Evolutionary conservation across 2,329 filamentous ascomycete genomes (phyloP).

Genomic region (Emericellopsis cladophorae): DNA sequence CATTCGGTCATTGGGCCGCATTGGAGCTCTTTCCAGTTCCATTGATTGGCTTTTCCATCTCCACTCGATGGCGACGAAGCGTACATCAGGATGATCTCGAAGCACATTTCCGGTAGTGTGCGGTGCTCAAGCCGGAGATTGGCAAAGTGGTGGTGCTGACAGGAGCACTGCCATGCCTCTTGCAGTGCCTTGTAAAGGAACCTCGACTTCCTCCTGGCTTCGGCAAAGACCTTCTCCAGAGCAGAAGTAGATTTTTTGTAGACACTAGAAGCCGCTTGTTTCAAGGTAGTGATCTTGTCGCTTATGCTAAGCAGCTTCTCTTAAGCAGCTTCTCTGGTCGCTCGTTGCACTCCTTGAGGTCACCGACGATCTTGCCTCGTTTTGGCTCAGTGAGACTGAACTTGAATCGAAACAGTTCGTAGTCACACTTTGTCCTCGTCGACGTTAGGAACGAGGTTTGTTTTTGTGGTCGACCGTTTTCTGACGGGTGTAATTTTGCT

Average conservation of each 20-base stretch:
- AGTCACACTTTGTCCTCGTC: not conserved
- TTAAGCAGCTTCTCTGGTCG: not conserved
- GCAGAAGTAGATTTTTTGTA: not conserved
- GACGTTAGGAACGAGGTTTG: not conserved
- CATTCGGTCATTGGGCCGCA: not conserved
- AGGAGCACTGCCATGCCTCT: not conserved
- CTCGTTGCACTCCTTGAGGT: not conserved
- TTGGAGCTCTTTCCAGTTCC: not conserved
- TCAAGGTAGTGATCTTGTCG: not conserved
- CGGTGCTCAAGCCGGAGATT: conserved; percentile 1
- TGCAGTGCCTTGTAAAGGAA: not conserved
- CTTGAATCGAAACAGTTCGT: not conserved
- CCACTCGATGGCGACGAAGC: not conserved
- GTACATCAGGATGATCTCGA: not conserved
- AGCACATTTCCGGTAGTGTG: not conserved
- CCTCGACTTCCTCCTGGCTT: not conserved
- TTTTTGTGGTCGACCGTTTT: not conserved
- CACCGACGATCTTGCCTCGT: not conserved
- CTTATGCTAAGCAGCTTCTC: not conserved
- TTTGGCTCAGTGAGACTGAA: not conserved
- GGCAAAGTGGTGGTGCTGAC: not conserved
- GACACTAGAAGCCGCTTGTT: not conserved
- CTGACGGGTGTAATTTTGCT: too few relatives aligned
- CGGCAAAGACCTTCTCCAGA: not conserved
- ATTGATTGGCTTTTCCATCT: not conserved